Base-by-base conservation (phyloP, 768 basidiomycete genomes). In the Hydnomerulius pinastri region DNA sequence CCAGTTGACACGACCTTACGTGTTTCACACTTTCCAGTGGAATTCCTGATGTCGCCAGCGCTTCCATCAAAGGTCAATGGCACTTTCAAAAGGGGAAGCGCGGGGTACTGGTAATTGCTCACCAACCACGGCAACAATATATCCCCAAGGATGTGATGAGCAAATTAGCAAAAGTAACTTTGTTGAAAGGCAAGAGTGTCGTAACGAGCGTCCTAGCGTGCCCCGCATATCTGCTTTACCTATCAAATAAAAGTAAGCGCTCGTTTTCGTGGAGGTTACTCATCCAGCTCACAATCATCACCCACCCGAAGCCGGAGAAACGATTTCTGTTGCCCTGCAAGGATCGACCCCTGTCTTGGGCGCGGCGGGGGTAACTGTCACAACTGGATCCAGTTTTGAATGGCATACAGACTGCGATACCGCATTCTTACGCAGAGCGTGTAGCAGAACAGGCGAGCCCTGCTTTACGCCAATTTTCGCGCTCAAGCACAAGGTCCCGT, bases 1-100 rank as follows among this genome's bases (percentile, higher is more conserved):
- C n/a, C n/a, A n/a, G n/a, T n/a, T n/a, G n/a, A n/a, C n/a, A n/a
- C n/a, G n/a, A n/a, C n/a, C n/a, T n/a, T n/a, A n/a, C n/a, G n/a
- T n/a, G n/a, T n/a, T n/a, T n/a, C n/a, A n/a, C n/a, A n/a, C n/a
- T n/a, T n/a, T n/a, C n/a, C n/a, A 35, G n/a, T 11, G 15, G 32
- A 6, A 4, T 55, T n/a, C 33, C 59, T 13, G 56, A 51, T 6
- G 23, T 67, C 13, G 60, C 53, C 1, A 35, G 63, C 4, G 63
- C 69, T 8, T 59, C 67, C 24, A 55, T 68, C 46, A 67, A 60
- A 25, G 64, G 65, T 7, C 50, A 54, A 13, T 70, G 67, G 67
- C 50, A 50, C 45, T 70, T 67, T 48, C 56, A 46, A 23, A 20
- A 29, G 4, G 33, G 39, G 8, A 57, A 49, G 42, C 61, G 62